Conservation (phyloP, 257 asterid genomes). For the Gentiana straminea region DNA sequence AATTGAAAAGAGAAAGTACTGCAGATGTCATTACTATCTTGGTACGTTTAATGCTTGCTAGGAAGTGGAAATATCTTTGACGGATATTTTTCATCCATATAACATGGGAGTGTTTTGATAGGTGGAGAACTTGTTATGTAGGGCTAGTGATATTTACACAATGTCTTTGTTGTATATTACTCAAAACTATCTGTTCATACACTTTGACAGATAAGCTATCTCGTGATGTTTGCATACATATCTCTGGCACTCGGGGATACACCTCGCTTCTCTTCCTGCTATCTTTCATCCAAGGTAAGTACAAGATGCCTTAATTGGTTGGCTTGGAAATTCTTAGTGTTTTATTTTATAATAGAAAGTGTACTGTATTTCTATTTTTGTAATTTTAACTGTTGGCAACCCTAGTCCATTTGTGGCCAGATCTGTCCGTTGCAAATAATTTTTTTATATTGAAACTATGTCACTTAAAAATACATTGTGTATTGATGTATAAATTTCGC, state of each 20-base stretch:
- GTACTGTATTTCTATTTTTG: background rate
- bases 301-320: background rate
- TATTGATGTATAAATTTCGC: no score
- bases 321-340: background rate
- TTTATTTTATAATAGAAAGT: background rate
- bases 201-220: constrained; percentile 86
- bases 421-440: no score
- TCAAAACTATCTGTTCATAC: background rate
- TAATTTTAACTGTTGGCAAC: background rate
- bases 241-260: constrained; percentile 93
- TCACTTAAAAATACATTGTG: no score
- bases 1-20: constrained; percentile 93
- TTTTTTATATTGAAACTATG: no score
- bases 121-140: no score
- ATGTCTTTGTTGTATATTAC: background rate
- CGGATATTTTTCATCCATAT: background rate
- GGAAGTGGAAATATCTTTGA: background rate
- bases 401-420: no score
- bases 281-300: constrained; percentile 90
- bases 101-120: background rate
- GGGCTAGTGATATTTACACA: no score
- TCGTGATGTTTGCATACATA: constrained; percentile 98
- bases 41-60: constrained; percentile 33
- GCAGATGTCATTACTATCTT: constrained; percentile 91
- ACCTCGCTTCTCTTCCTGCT: constrained; percentile 65